Evolutionary conservation across 371 early-diverging fungal species (phyloP).

Genomic region (Mucor lusitanicus): DNA sequence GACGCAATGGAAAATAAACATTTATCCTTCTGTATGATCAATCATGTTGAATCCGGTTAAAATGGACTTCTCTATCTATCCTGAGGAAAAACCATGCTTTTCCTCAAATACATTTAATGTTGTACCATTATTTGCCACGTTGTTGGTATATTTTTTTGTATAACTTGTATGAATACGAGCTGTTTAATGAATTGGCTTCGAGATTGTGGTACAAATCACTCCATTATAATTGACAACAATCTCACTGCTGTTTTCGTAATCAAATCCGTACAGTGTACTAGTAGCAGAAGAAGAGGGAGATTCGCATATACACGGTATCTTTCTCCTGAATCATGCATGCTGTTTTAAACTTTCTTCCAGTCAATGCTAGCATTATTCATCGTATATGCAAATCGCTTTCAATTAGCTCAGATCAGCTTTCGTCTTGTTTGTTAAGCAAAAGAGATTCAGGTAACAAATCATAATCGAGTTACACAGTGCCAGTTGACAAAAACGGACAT

Average conservation of each 20-base stretch:
- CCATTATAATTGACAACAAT: neutral
- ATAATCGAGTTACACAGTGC: conserved; percentile 3
- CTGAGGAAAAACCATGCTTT: conserved; percentile 5
- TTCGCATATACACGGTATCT: neutral
- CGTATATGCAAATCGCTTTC: neutral
- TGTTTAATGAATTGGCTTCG: neutral
- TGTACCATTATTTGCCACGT: conserved; percentile 17
- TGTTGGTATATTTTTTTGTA: conserved; percentile 10
- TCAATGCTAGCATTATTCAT: neutral
- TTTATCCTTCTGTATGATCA: neutral
- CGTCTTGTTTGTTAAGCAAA: neutral
- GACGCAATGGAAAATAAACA: neutral
- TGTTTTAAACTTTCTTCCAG: neutral
- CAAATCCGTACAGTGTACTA: neutral
- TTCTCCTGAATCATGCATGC: neutral
- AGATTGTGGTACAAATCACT: neutral
- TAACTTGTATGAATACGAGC: neutral
- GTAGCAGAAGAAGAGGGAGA: neutral
- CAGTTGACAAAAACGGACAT: neutral
- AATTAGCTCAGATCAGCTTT: neutral
- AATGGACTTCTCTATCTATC: neutral
- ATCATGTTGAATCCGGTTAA: neutral
- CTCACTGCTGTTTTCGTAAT: neutral
- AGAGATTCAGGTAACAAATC: conserved; percentile 2
- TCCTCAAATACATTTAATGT: conserved; percentile 13